phyloP scores from a whole-genome alignment of 768 basidiomycete species.

The Atractiella rhizophila region DNA sequence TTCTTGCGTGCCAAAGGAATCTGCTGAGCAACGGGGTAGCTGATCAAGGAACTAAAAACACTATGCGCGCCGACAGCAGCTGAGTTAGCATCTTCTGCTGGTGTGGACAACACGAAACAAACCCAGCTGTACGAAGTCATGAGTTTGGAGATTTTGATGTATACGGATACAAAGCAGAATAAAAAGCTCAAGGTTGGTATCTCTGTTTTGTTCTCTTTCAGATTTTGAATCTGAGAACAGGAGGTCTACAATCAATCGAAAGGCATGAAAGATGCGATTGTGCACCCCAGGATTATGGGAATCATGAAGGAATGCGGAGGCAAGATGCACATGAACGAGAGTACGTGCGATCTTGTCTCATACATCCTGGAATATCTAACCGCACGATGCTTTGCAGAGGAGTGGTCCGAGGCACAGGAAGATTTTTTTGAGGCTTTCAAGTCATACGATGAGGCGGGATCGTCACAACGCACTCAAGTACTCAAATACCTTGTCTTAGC shows the following conservation, averaged over 20 bases:
- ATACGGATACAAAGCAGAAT: constrained; percentile 81
- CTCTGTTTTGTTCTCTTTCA: neutral
- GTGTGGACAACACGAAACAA: constrained; percentile 66
- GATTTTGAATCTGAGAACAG: constrained; percentile 30
- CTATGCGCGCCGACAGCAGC: constrained; percentile 33
- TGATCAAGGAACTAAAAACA: constrained; percentile 6
- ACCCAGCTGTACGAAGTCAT: constrained; percentile 90
- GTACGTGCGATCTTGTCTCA: constrained; percentile 26
- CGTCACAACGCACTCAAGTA: constrained; percentile 86
- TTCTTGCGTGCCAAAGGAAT: neutral
- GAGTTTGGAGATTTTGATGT: constrained; percentile 98
- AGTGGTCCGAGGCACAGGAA: constrained; percentile 88
- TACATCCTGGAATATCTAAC: neutral
- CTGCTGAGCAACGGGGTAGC: neutral
- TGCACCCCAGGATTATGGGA: constrained; percentile 94
- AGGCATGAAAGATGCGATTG: constrained; percentile 78
- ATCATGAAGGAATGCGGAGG: constrained; percentile 98
- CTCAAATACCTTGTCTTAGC: constrained; percentile 92
- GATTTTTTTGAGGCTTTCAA: constrained; percentile 98
- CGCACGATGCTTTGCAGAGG: constrained; percentile 29
- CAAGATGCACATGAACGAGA: constrained; percentile 99
- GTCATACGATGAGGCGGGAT: constrained; percentile 94
- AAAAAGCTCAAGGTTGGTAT: constrained; percentile 66
- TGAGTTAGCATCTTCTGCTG: constrained; percentile 44
- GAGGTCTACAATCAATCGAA: constrained; percentile 94